phyloP scores from a whole-genome alignment of 768 basidiomycete genomes.

The Lentinula edodes region DNA sequence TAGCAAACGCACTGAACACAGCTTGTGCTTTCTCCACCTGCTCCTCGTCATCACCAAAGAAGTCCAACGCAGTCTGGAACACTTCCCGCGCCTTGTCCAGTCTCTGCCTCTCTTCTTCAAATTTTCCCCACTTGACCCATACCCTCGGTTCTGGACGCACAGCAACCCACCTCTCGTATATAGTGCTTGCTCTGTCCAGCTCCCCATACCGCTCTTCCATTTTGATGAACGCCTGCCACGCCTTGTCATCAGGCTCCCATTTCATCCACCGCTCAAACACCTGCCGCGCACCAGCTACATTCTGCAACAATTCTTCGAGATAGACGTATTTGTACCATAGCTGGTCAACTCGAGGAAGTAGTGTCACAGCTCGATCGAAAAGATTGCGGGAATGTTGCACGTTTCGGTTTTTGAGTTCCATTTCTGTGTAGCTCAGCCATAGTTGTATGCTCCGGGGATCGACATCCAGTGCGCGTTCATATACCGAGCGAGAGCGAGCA shows the following conservation, averaged over 20 bases:
- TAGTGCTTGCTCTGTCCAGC: slow-evolving; percentile 82
- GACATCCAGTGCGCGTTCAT: slow-evolving; percentile 94
- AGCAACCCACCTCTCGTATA: slow-evolving; percentile 89
- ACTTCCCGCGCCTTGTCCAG: slow-evolving; percentile 78
- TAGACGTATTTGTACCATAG: slow-evolving; percentile 99
- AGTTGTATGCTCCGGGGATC: slow-evolving; percentile 85
- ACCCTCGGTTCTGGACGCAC: slow-evolving; percentile 74
- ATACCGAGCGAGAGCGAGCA: slow-evolving; percentile 90
- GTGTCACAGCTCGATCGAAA: slow-evolving; percentile 94
- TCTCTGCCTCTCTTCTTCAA: slow-evolving; percentile 78
- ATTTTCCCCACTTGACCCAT: slow-evolving; percentile 83
- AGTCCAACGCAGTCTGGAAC: slow-evolving; percentile 86
- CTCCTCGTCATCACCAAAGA: slow-evolving; percentile 84
- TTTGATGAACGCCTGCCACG: slow-evolving; percentile 99
- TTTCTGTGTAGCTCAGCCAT: slow-evolving; percentile 94
- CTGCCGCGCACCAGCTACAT: slow-evolving; percentile 93
- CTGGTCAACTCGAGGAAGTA: slow-evolving; percentile 93
- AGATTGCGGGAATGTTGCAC: slow-evolving; percentile 96
- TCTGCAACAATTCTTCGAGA: slow-evolving; percentile 93
- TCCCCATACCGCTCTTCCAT: slow-evolving; percentile 93
- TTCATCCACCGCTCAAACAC: slow-evolving; percentile 99
- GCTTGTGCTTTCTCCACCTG: slow-evolving; percentile 96
- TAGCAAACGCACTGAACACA: slow-evolving; percentile 85
- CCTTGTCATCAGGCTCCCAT: slow-evolving; percentile 99
- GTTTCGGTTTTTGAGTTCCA: slow-evolving; percentile 97